phyloP scores from a whole-genome alignment of 768 basidiomycete species.

The Trametes maxima region DNA sequence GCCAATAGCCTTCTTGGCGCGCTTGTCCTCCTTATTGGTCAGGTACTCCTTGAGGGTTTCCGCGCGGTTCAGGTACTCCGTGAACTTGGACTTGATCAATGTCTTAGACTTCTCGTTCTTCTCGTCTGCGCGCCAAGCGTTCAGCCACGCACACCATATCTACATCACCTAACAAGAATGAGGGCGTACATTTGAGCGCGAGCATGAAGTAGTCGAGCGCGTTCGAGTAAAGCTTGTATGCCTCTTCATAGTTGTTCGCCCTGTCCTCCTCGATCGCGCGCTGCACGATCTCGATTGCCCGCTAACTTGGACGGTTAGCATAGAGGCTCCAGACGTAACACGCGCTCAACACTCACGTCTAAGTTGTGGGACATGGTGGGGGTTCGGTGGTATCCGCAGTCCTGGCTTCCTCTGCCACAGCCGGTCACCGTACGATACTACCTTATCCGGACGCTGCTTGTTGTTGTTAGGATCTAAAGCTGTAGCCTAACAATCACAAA shows the following conservation, averaged over 20 bases:
- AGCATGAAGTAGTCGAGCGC: conserved; percentile 98
- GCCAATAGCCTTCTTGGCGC: conserved; percentile 51
- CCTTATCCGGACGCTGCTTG: conserved; percentile 17
- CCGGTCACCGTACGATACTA: background rate
- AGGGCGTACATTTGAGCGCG: conserved; percentile 80
- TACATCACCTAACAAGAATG: background rate
- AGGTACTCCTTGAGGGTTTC: conserved; percentile 91
- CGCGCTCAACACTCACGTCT: conserved; percentile 25
- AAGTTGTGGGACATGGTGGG: conserved; percentile 29
- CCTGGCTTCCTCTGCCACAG: conserved; percentile 5
- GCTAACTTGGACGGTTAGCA: conserved; percentile 38
- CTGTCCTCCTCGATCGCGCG: conserved; percentile 91
- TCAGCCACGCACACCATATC: background rate
- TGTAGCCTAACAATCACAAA: conserved; percentile 24
- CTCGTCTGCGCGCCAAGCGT: conserved; percentile 57
- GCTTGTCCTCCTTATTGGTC: conserved; percentile 62
- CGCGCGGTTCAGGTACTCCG: conserved; percentile 88
- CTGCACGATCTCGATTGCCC: conserved; percentile 90
- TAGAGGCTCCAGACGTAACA: background rate
- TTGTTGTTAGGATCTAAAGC: conserved; percentile 24
- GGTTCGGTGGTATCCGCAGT: conserved; percentile 14
- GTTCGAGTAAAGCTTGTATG: conserved; percentile 94
- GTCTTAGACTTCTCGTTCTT: conserved; percentile 92
- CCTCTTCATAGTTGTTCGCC: conserved; percentile 91
- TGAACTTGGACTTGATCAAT: conserved; percentile 85